Evolutionary conservation across 2,329 filamentous ascomycete genomes (phyloP).

Genomic region (Colletotrichum chlorophyti): DNA sequence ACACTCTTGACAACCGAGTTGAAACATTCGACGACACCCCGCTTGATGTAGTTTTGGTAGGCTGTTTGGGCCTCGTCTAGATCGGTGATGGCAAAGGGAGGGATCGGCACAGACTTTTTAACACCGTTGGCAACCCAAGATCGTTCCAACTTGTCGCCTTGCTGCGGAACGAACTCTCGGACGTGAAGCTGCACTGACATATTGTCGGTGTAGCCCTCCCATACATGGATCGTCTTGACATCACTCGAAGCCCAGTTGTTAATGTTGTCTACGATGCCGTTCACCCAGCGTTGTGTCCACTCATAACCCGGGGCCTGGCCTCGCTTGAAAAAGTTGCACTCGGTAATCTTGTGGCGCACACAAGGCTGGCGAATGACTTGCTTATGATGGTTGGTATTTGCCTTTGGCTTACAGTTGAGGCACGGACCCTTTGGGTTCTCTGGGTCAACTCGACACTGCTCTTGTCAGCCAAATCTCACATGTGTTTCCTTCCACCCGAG

Average conservation of each 20-base stretch:
- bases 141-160: constrained; percentile 61
- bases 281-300: constrained; percentile 66
- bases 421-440: constrained; percentile 56
- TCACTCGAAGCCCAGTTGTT: constrained; percentile 61
- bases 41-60: constrained; percentile 58
- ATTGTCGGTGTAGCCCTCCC: constrained; percentile 60
- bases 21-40: constrained; percentile 55
- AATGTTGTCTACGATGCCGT: constrained; percentile 58
- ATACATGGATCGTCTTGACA: constrained; percentile 56
- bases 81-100: constrained; percentile 63
- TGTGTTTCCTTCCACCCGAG: neutral
- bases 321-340: constrained; percentile 64
- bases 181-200: constrained; percentile 56
- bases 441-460: constrained; percentile 60
- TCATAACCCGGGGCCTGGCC: constrained; percentile 64
- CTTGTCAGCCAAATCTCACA: neutral
- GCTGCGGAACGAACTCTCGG: constrained; percentile 59
- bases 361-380: constrained; percentile 60
- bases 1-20: constrained; percentile 45
- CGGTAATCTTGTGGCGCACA: constrained; percentile 66
- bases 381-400: constrained; percentile 46
- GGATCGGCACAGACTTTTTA: constrained; percentile 56
- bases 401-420: constrained; percentile 57
- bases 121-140: constrained; percentile 58
- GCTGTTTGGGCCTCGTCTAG: constrained; percentile 55